phyloP scores from a whole-genome alignment of 177 flowering plant genomes.

The Vitis hybrid region DNA sequence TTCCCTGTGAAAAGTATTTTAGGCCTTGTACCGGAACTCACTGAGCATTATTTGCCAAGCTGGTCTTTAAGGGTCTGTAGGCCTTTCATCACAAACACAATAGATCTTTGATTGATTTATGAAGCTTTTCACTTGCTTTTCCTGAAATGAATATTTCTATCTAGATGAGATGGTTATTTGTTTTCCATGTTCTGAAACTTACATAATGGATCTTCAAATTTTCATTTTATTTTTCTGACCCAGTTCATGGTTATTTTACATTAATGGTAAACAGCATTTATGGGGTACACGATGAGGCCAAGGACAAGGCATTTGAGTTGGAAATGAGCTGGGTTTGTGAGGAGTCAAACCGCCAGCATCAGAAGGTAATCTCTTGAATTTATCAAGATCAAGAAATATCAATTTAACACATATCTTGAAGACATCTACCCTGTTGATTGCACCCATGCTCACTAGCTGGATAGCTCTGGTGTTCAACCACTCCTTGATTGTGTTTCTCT shows the following conservation, averaged over 20 bases:
- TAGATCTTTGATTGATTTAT: too few relatives aligned
- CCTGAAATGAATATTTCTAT: neutral
- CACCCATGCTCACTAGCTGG: too few relatives aligned
- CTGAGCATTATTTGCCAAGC: too few relatives aligned
- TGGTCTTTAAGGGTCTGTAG: too few relatives aligned
- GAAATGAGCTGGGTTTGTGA: conserved; percentile 99
- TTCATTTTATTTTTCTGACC: neutral
- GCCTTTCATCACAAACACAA: too few relatives aligned
- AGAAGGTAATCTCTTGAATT: conserved; percentile 57
- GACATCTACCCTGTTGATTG: too few relatives aligned
- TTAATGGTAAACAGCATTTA: conserved; percentile 59
- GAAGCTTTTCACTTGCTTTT: too few relatives aligned
- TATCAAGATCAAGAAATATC: neutral
- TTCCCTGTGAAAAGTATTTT: too few relatives aligned
- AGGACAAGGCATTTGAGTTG: conserved; percentile 96
- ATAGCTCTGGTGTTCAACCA: too few relatives aligned
- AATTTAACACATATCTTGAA: neutral
- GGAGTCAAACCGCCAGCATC: conserved; percentile 87
- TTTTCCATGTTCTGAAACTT: neutral
- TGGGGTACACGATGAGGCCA: conserved; percentile 94
- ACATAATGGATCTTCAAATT: neutral
- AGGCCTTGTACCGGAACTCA: too few relatives aligned
- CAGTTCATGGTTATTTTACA: neutral
- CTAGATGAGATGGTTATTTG: neutral
- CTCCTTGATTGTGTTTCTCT: too few relatives aligned